phyloP scores from a whole-genome alignment of 352 stramenopile species.

The Phytophthora meadii region DNA sequence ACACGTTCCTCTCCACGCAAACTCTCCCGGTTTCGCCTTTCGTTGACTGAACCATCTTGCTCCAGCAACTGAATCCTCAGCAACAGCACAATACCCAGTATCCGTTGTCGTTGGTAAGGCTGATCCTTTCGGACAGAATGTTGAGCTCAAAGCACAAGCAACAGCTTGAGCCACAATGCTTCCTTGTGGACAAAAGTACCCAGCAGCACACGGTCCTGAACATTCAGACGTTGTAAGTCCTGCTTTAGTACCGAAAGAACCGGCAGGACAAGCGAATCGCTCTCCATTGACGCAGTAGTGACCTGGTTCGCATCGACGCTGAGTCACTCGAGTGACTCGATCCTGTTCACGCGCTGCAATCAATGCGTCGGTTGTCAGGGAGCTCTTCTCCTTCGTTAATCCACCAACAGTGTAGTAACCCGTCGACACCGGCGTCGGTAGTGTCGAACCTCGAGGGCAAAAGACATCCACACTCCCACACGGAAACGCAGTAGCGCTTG shows the following conservation, averaged over 20 bases:
- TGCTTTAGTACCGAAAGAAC: slow-evolving; percentile 55
- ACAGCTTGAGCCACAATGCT: slow-evolving; percentile 50
- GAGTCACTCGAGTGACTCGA: slow-evolving; percentile 36
- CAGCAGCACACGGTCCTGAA: slow-evolving; percentile 59
- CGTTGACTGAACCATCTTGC: slow-evolving; percentile 40
- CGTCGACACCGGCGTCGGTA: slow-evolving; percentile 37
- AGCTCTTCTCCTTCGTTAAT: slow-evolving; percentile 7
- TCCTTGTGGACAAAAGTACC: slow-evolving; percentile 71
- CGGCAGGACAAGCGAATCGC: slow-evolving; percentile 52
- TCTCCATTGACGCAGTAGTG: slow-evolving; percentile 60
- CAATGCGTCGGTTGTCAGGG: slow-evolving; percentile 16
- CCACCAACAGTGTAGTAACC: slow-evolving; percentile 58
- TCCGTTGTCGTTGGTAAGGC: slow-evolving; percentile 21
- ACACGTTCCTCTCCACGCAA: slow-evolving; percentile 62
- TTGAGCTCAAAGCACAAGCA: slow-evolving; percentile 37
- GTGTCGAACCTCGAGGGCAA: slow-evolving; percentile 53
- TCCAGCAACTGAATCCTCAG: neutral
- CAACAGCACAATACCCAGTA: slow-evolving; percentile 46
- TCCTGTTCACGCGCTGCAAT: slow-evolving; percentile 11
- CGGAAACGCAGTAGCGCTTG: slow-evolving; percentile 35
- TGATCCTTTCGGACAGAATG: slow-evolving; percentile 53
- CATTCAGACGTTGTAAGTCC: slow-evolving; percentile 55
- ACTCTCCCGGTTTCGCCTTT: slow-evolving; percentile 53
- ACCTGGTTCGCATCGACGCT: slow-evolving; percentile 65
- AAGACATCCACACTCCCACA: slow-evolving; percentile 52